These are phyloP conservation scores for Yarrowia yakushimensis DNA, from an alignment of 805 yeast species.

Conservation along the genomic window DNA sequence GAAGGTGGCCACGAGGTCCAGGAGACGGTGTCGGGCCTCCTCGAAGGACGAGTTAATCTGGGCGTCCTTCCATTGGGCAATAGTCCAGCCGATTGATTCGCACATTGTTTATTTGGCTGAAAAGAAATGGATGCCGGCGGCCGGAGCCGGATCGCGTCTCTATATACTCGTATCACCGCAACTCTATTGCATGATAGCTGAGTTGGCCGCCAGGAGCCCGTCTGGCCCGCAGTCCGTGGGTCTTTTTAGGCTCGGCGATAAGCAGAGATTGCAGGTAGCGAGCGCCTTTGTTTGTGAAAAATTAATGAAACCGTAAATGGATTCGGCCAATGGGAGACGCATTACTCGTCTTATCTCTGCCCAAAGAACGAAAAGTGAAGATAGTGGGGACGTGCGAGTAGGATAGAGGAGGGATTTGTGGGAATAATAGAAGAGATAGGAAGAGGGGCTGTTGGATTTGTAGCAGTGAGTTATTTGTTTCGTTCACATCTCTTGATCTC, in stretches of 20 bases:
- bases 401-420: no score
- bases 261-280: not conserved
- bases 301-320: not conserved
- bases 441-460: no score
- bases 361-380: not conserved
- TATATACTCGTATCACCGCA: not conserved
- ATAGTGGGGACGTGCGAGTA: not conserved
- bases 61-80: slow-evolving; percentile 70
- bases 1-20: slow-evolving; percentile 38
- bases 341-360: not conserved
- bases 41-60: slow-evolving; percentile 61
- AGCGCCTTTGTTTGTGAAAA: slow-evolving; percentile 6
- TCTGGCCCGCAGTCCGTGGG: not conserved
- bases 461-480: no score
- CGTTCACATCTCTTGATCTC: no score
- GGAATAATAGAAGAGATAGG: no score
- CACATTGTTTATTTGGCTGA: no score
- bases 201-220: slow-evolving; percentile 10
- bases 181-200: not conserved
- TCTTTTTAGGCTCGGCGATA: slow-evolving; percentile 8
- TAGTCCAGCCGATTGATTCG: slow-evolving; percentile 65
- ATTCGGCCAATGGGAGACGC: not conserved
- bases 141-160: not conserved
- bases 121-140: no score
- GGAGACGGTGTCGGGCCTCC: slow-evolving; percentile 53